Evolutionary conservation across 805 yeast genomes (phyloP).

Genomic region (Metschnikowia santaceciliae): DNA sequence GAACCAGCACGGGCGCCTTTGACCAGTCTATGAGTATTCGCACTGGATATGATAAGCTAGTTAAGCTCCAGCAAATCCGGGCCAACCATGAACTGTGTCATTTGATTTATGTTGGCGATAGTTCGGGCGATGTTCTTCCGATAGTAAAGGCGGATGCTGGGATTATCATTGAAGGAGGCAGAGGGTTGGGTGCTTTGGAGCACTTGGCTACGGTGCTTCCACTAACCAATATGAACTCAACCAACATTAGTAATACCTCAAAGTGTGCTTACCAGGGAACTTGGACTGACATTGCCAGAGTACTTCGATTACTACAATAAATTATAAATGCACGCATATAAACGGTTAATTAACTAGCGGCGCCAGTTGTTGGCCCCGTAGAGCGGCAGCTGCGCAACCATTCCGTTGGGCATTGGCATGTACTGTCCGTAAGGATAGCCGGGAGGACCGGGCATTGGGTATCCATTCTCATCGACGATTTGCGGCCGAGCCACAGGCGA

Average conservation of each 20-base stretch:
- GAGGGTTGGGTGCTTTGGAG: conserved; percentile 6
- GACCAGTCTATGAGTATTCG: conserved; percentile 26
- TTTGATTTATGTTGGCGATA: conserved; percentile 56
- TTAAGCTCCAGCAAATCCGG: conserved; percentile 13
- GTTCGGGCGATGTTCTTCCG: conserved; percentile 49
- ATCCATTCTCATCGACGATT: conserved; percentile 12
- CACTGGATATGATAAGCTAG: conserved; percentile 53
- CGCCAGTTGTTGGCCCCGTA: conserved; percentile 18
- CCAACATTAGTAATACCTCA: too few species aligned
- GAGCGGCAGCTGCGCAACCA: conserved; percentile 23
- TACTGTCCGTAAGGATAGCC: conserved; percentile 38
- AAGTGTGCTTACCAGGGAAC: conserved; percentile 1
- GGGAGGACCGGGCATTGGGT: conserved; percentile 25
- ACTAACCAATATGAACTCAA: too few species aligned
- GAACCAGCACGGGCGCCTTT: conserved; percentile 31
- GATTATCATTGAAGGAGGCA: conserved; percentile 38
- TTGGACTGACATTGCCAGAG: conserved; percentile 2
- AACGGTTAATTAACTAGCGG: conserved; percentile 3
- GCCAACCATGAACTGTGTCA: conserved; percentile 10
- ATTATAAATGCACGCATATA: not conserved
- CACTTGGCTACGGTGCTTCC: not conserved
- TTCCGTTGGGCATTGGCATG: conserved; percentile 31
- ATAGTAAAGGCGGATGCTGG: conserved; percentile 47
- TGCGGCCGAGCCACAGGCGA: conserved; percentile 14
- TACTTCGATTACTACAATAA: not conserved